Evolutionary conservation across 2,329 filamentous ascomycete species (phyloP).

Genomic region (Aspergillus piperis): DNA sequence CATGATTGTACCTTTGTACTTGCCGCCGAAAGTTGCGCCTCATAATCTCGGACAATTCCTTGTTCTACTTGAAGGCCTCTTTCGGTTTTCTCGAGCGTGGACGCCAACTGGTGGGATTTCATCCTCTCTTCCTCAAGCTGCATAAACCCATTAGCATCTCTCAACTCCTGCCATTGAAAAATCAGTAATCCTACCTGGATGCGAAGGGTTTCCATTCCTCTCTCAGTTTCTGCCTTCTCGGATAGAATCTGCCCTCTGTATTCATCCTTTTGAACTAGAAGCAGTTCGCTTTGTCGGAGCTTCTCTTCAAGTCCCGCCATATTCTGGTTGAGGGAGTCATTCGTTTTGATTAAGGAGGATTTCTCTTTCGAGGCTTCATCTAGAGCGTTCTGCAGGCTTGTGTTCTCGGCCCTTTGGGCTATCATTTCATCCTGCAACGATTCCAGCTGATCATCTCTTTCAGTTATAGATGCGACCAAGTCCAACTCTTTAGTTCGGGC

Average conservation of each 20-base stretch:
- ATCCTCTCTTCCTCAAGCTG: slow-evolving; percentile 28
- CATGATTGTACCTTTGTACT: slow-evolving; percentile 26
- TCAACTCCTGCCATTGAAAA: background rate
- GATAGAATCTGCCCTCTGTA: slow-evolving; percentile 26
- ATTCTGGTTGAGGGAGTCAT: slow-evolving; percentile 28
- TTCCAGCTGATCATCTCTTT: slow-evolving; percentile 49
- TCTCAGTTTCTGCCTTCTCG: slow-evolving; percentile 23
- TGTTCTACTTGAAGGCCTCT: slow-evolving; percentile 23
- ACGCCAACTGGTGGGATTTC: slow-evolving; percentile 24
- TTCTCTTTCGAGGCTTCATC: slow-evolving; percentile 28
- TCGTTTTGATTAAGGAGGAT: slow-evolving; percentile 23
- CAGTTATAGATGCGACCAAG: slow-evolving; percentile 44
- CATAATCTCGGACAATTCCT: slow-evolving; percentile 24
- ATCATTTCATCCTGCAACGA: slow-evolving; percentile 42
- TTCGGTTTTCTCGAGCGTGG: slow-evolving; percentile 24
- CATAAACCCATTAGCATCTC: slow-evolving; percentile 9
- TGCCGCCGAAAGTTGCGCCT: slow-evolving; percentile 22
- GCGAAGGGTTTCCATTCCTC: slow-evolving; percentile 21
- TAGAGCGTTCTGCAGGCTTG: slow-evolving; percentile 22
- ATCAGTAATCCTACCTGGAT: slow-evolving; percentile 22
- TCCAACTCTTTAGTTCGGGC: slow-evolving; percentile 45
- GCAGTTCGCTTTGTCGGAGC: slow-evolving; percentile 23
- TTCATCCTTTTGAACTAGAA: slow-evolving; percentile 28
- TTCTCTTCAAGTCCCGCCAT: slow-evolving; percentile 23
- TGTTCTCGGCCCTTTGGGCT: slow-evolving; percentile 24